Evolutionary conservation across 176 grass and related monocot species (phyloP).

Genomic region (Aegilops bicornis): DNA sequence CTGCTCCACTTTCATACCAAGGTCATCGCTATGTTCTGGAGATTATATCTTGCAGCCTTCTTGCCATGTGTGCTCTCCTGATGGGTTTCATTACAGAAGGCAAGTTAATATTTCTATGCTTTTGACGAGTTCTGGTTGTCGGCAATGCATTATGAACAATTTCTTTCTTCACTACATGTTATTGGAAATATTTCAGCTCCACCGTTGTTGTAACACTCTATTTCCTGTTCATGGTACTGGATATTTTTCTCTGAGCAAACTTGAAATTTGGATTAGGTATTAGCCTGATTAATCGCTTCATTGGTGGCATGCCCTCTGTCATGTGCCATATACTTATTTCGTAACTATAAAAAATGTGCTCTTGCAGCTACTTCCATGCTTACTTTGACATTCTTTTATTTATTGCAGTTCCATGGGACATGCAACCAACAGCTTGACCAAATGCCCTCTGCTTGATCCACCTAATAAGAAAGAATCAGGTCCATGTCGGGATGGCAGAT

Average conservation of each 20-base stretch:
- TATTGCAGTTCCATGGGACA: slow-evolving; percentile 46
- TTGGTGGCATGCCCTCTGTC: background rate
- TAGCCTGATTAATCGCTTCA: background rate
- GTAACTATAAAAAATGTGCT: slow-evolving; percentile 1
- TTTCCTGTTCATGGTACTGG: background rate
- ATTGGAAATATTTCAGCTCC: background rate
- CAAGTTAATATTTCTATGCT: slow-evolving; percentile 25
- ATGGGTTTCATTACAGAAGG: slow-evolving; percentile 63
- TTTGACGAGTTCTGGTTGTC: slow-evolving; percentile 16
- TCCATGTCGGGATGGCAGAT: slow-evolving; percentile 39
- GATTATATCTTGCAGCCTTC: slow-evolving; percentile 43
- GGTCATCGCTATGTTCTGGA: slow-evolving; percentile 43
- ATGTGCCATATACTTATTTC: slow-evolving; percentile 1
- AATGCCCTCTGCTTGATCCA: slow-evolving; percentile 28
- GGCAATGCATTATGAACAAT: background rate
- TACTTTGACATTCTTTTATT: slow-evolving; percentile 36
- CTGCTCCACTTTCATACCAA: slow-evolving; percentile 37
- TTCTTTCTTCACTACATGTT: background rate
- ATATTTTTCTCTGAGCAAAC: background rate
- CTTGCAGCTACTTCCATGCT: slow-evolving; percentile 23
- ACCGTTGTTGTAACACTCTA: background rate
- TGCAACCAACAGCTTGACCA: slow-evolving; percentile 33
- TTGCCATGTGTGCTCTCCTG: slow-evolving; percentile 41
- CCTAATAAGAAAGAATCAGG: slow-evolving; percentile 43
- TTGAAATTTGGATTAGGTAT: background rate